phyloP scores from a whole-genome alignment of 805 yeast species.

The Candida orba region DNA sequence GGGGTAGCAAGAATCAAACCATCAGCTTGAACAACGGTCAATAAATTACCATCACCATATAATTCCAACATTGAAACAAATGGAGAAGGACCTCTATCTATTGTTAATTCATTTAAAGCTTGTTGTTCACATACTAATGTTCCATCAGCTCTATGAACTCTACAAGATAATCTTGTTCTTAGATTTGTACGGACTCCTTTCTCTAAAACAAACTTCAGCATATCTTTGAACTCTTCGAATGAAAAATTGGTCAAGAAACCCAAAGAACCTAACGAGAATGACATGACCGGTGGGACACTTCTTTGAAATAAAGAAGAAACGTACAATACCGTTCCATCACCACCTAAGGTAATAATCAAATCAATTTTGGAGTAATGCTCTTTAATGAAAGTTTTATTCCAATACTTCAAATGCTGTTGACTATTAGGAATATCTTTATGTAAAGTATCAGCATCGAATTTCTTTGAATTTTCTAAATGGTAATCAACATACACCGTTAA shows the following conservation, averaged over 20 bases:
- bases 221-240: conserved; percentile 62
- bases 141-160: conserved; percentile 45
- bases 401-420: conserved; percentile 45
- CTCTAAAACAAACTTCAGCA: conserved; percentile 50
- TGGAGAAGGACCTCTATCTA: conserved; percentile 92
- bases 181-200: conserved; percentile 72
- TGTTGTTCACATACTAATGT: conserved; percentile 50
- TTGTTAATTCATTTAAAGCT: conserved; percentile 82
- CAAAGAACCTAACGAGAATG: conserved; percentile 83
- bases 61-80: conserved; percentile 84
- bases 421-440: conserved; percentile 40
- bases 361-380: conserved; percentile 33
- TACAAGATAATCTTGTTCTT: conserved; percentile 83
- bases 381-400: conserved; percentile 57
- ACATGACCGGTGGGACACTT: conserved; percentile 85
- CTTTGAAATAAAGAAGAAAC: conserved; percentile 82
- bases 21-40: conserved; percentile 91
- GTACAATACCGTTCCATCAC: conserved; percentile 92
- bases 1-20: conserved; percentile 92
- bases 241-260: conserved; percentile 88
- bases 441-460: conserved; percentile 56
- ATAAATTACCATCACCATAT: conserved; percentile 76
- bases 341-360: conserved; percentile 83
- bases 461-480: conserved; percentile 49
- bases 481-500: conserved; percentile 67